Evolutionary conservation across 1,139 yeast genomes (phyloP), one percentile per base, ranked within the genome.

Genomic region (Kodamaea suecica): DNA sequence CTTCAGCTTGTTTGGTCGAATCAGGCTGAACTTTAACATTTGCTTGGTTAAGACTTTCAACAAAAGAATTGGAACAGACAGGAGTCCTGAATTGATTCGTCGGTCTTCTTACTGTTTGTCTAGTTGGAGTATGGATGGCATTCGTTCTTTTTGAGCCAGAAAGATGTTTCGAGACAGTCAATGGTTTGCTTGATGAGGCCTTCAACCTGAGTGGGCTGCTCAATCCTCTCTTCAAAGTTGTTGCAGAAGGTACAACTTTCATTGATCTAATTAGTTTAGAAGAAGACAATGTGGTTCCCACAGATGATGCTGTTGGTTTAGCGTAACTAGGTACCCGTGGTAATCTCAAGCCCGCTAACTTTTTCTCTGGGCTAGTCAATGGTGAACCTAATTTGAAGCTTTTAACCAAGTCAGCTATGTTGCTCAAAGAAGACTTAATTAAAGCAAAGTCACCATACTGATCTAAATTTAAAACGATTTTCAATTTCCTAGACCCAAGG

Each of bases 241-340:
- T n/a, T n/a, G n/a, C n/a, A n/a, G n/a, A n/a, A n/a, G n/a, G n/a
- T n/a, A n/a, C n/a, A n/a, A n/a, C n/a, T n/a, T n/a, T n/a, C n/a
- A n/a, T n/a, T n/a, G n/a, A n/a, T n/a, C n/a, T n/a, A n/a, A n/a
- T n/a, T n/a, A n/a, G n/a, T n/a, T n/a, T n/a, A n/a, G n/a, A n/a
- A n/a, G n/a, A n/a, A n/a, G n/a, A n/a, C n/a, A n/a, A n/a, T n/a
- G 21, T 9, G 9, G 21, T 6, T 9, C 21, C 9, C 21, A 19
- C 16, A 40, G 59, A 57, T 6, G 63, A 40, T 5, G 48, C 38
- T 0, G 69, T 63, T 10, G 70, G 67, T 33, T 51, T 52, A 3
- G 69, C 62, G 34, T 64, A 60, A 43, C 53, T 49, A 8, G 65
- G 65, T 19, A n/a, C n/a, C n/a, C n/a, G n/a, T n/a, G n/a, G n/a